phyloP scores from a whole-genome alignment of 768 basidiomycete genomes.

The Rhodotorula graminis region DNA sequence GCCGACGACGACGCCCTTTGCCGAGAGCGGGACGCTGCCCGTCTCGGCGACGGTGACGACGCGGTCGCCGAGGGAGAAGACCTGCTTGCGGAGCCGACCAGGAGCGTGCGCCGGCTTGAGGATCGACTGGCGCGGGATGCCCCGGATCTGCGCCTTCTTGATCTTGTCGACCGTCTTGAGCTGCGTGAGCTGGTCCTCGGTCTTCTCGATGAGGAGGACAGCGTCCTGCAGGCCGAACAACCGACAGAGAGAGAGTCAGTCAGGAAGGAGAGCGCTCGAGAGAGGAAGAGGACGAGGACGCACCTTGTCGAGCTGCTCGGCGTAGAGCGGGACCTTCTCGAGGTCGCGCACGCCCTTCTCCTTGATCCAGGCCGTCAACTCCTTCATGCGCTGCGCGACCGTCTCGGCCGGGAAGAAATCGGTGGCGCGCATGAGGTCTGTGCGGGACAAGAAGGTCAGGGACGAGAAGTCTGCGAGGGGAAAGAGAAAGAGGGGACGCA shows the following conservation, averaged over 20 bases:
- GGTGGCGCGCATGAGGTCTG: slow-evolving; percentile 68
- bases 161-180: slow-evolving; percentile 61
- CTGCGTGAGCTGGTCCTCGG: slow-evolving; percentile 64
- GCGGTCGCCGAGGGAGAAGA: slow-evolving; percentile 81
- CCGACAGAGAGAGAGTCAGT: neutral
- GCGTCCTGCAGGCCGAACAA: slow-evolving; percentile 56
- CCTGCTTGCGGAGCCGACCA: slow-evolving; percentile 83
- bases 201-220: slow-evolving; percentile 68
- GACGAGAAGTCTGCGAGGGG: neutral
- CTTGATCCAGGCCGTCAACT: slow-evolving; percentile 80
- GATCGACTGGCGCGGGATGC: slow-evolving; percentile 85
- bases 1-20: slow-evolving; percentile 90
- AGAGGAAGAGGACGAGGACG: slow-evolving; percentile 1
- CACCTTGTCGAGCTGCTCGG: slow-evolving; percentile 86
- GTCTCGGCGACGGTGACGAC: slow-evolving; percentile 95
- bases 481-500: slow-evolving; percentile 8
- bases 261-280: too few species aligned
- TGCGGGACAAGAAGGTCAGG: neutral
- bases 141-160: slow-evolving; percentile 89
- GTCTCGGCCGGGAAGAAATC: slow-evolving; percentile 57
- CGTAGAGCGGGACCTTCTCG: slow-evolving; percentile 85
- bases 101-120: slow-evolving; percentile 86
- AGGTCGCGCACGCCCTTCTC: slow-evolving; percentile 79
- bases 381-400: slow-evolving; percentile 62
- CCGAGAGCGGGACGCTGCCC: slow-evolving; percentile 80